A percentile compares a stretch with the other conserved stretches of the same genome.
Evolutionary conservation across 2,329 filamentous ascomycete species (phyloP).

Genomic region (Pezicula radicicola): DNA sequence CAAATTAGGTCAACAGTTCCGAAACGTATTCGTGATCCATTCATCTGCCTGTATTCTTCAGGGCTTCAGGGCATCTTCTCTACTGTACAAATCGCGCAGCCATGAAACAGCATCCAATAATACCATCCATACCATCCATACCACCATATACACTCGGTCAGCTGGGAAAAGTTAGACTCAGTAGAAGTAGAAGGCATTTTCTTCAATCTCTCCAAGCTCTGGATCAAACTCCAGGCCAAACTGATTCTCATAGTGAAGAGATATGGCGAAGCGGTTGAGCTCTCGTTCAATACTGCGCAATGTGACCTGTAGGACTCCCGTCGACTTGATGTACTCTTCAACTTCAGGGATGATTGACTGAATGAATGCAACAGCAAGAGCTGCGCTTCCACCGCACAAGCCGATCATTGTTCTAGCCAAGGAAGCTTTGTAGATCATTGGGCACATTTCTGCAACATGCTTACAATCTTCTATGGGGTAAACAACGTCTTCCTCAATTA

Average conservation of each 20-base stretch:
- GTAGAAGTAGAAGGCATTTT: not conserved
- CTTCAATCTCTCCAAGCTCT: not conserved
- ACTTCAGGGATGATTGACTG: not conserved
- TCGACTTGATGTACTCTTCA: not conserved
- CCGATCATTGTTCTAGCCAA: not conserved
- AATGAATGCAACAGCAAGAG: not conserved
- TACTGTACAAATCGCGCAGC: not conserved
- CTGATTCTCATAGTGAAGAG: not conserved
- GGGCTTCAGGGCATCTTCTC: not conserved
- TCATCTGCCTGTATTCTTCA: not conserved
- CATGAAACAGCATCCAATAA: not conserved
- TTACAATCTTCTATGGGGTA: not conserved
- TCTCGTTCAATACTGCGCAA: not conserved
- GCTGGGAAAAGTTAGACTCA: not conserved
- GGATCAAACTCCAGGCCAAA: not conserved
- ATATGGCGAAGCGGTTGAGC: not conserved
- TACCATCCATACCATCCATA: not conserved
- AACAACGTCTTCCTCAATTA: not conserved
- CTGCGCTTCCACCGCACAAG: not conserved
- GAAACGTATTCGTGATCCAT: too few relatives aligned
- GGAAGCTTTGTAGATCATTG: not conserved
- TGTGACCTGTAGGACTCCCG: not conserved
- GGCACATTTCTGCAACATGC: not conserved
- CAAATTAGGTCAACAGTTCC: too few relatives aligned
- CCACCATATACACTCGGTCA: not conserved